Evolutionary conservation across 148 eudicot genomes (phyloP).

Genomic region (Vaccinium corymbosum): DNA sequence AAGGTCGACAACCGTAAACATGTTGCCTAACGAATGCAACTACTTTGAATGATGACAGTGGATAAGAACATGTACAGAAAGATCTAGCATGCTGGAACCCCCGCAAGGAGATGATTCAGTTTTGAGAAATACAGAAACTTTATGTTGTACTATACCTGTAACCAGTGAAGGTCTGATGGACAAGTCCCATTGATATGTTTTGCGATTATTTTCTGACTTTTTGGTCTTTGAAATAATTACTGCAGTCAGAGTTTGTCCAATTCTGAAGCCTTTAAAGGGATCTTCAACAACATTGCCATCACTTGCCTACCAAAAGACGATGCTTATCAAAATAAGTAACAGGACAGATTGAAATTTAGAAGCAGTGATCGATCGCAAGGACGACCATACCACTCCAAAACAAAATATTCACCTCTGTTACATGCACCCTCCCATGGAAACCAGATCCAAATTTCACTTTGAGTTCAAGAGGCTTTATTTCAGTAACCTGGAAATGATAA

Average conservation of each 20-base stretch:
- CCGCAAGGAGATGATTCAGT: background rate
- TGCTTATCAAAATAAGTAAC: background rate
- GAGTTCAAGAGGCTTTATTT: constrained; percentile 82
- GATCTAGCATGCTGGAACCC: constrained; percentile 2
- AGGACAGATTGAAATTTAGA: constrained; percentile 8
- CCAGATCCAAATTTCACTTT: constrained; percentile 83
- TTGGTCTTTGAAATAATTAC: constrained; percentile 55
- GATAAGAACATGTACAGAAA: constrained; percentile 4
- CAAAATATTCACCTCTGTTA: constrained; percentile 63
- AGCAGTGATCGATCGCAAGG: background rate
- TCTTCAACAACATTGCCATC: constrained; percentile 55
- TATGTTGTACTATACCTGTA: constrained; percentile 39
- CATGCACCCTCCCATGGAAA: constrained; percentile 71
- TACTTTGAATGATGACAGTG: constrained; percentile 1
- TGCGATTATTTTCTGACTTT: constrained; percentile 34
- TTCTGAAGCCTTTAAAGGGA: constrained; percentile 58
- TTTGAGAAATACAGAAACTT: constrained; percentile 3
- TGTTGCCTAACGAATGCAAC: background rate
- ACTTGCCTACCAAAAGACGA: constrained; percentile 32
- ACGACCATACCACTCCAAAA: background rate
- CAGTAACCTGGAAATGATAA: constrained; percentile 49
- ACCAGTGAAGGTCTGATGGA: constrained; percentile 73
- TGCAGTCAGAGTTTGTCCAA: constrained; percentile 84
- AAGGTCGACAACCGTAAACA: background rate
- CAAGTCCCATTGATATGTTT: constrained; percentile 60